Base-by-base conservation (phyloP, 768 basidiomycete species). In the Suillus occidentalis region DNA sequence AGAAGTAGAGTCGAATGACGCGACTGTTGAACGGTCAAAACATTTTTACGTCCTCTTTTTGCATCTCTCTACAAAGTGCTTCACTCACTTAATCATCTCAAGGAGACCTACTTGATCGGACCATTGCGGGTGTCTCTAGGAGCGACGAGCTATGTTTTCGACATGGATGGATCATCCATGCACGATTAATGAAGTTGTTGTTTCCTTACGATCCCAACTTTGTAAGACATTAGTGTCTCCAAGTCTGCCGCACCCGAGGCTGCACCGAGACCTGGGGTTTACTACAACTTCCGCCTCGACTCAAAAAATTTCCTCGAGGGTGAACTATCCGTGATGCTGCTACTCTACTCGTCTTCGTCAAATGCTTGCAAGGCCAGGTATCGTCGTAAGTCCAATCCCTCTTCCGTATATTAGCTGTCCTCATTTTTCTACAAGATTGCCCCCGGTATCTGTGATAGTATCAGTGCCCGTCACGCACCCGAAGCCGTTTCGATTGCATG, bases 361-460 rank as follows among this genome's bases (percentile, higher is more conserved):
- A 68, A 78, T 89, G 83, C 80, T 88, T 10, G 87, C 83, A 4
- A 82, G 90, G 56, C 90, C 90, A 10, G 90, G 90, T 31, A 91
- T 91, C 55, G 87, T 91, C 52, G 90, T 91, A 77, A 67, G 87
- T 79, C 50, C n/a, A 0, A 20, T 52, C 0, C 9, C 12, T 28
- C 3, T 28, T 50, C 31, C 31, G 3, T n/a, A 16, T 16, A 31
- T 37, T n/a, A 58, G 36, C 20, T 28, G 31, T 64, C 55, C 61
- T 70, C 8, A 70, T 31, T 22, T 20, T 28, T n/a, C n/a, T 34
- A 40, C 13, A 52, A 90, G 89, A 76, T 90, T 69, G 90, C 89
- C 3, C 90, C 89, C n/a, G 90, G 90, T 50, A 87, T 91, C 50
- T 90, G 90, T 63, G 90, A 91, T 63, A 89, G 89, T 59, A 92